phyloP scores from a whole-genome alignment of 1,284 basidiomycete species.

The Sparassis latifolia region DNA sequence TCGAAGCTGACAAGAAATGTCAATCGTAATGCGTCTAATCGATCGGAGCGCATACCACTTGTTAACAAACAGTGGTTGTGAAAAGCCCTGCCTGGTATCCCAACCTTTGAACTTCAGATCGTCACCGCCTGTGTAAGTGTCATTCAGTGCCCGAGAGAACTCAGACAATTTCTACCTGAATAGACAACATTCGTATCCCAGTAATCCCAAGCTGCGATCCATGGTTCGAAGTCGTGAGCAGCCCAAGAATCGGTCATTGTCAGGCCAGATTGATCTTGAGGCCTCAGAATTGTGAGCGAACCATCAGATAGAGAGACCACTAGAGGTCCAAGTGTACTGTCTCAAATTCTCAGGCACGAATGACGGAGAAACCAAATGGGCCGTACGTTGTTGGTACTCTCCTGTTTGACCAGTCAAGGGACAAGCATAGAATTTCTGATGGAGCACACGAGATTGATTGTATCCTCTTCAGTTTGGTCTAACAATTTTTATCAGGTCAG shows the following conservation, averaged over 20 bases:
- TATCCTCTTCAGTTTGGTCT: conserved; percentile 40
- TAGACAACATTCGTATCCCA: conserved; percentile 77
- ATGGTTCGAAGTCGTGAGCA: conserved; percentile 93
- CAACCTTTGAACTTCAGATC: conserved; percentile 88
- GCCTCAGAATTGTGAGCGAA: conserved; percentile 53
- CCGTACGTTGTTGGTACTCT: conserved; percentile 27
- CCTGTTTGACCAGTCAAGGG: conserved; percentile 83
- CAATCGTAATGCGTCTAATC: neutral
- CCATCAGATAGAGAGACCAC: conserved; percentile 82
- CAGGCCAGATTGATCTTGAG: conserved; percentile 36
- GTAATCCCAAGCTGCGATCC: conserved; percentile 89
- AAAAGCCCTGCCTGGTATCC: conserved; percentile 74
- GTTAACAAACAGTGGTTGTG: conserved; percentile 63
- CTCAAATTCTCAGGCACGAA: conserved; percentile 1
- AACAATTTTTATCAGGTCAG: conserved; percentile 1
- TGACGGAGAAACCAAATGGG: neutral
- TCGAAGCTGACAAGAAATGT: conserved; percentile 57
- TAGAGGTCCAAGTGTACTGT: conserved; percentile 48
- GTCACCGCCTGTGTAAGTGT: conserved; percentile 72
- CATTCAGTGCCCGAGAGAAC: neutral
- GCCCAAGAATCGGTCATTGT: conserved; percentile 58
- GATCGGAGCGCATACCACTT: conserved; percentile 47
- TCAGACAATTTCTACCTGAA: conserved; percentile 52
- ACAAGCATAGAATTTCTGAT: conserved; percentile 67
- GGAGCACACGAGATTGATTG: conserved; percentile 54